Percentiles rank a stretch among this genome's conserved stretches.
phyloP scores from a whole-genome alignment of 306 rosid genomes.

The Malus fusca region DNA sequence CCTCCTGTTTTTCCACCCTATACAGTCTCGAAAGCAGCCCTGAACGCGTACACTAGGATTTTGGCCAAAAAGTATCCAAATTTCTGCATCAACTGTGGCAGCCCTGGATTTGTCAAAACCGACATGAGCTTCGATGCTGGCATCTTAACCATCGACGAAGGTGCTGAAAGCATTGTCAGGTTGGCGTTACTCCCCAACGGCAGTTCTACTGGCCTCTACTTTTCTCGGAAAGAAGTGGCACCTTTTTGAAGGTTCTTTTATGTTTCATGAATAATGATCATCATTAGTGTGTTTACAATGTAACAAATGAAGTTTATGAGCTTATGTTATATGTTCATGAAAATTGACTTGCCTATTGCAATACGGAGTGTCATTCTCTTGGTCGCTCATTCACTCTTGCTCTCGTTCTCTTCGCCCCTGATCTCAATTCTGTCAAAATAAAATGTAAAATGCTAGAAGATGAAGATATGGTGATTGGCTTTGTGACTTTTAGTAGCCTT shows the following conservation, averaged over 20 bases:
- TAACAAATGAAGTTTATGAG: background rate
- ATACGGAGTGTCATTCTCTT: too few relatives aligned
- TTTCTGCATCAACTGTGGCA: slow-evolving; percentile 29
- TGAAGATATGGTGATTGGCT: too few relatives aligned
- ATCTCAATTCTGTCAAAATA: too few relatives aligned
- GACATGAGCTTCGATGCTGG: slow-evolving; percentile 32
- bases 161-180: slow-evolving; percentile 34
- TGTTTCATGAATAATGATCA: too few relatives aligned
- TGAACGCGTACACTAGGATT: slow-evolving; percentile 33
- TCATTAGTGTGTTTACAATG: background rate
- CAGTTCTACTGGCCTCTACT: slow-evolving; percentile 38
- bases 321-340: background rate
- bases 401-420: too few relatives aligned
- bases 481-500: too few relatives aligned
- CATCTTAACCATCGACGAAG: slow-evolving; percentile 25
- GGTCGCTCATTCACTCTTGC: too few relatives aligned
- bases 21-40: slow-evolving; percentile 28
- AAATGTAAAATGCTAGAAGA: too few relatives aligned
- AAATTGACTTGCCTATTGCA: too few relatives aligned
- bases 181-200: slow-evolving; percentile 25
- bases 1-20: slow-evolving; percentile 15
- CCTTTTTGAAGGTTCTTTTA: slow-evolving; percentile 6
- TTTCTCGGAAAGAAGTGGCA: slow-evolving; percentile 11
- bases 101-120: slow-evolving; percentile 34
- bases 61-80: slow-evolving; percentile 21